phyloP scores from a whole-genome alignment of 352 stramenopile species.

The Phytophthora foliorum region DNA sequence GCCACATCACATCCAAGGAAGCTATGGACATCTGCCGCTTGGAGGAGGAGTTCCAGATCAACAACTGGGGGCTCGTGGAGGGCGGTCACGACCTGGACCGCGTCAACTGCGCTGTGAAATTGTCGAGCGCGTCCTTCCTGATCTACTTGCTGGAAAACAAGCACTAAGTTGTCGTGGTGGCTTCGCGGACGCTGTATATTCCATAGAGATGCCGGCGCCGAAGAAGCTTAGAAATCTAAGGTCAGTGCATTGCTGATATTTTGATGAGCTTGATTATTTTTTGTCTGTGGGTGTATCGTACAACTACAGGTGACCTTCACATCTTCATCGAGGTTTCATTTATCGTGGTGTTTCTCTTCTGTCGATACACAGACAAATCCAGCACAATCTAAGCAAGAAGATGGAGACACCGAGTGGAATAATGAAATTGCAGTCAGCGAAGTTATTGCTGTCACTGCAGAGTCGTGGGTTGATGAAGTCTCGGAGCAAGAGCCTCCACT shows the following conservation, averaged over 20 bases:
- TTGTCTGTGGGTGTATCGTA: neutral
- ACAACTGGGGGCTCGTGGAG: constrained; percentile 89
- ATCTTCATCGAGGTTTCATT: constrained; percentile 47
- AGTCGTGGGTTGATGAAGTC: neutral
- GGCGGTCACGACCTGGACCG: constrained; percentile 91
- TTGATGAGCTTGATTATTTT: constrained; percentile 4
- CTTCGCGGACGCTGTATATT: neutral
- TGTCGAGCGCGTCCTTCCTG: constrained; percentile 88
- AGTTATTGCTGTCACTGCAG: neutral
- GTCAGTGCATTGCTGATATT: constrained; percentile 3
- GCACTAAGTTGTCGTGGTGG: constrained; percentile 34
- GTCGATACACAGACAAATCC: constrained; percentile 43
- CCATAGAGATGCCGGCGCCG: neutral
- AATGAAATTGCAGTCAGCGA: constrained; percentile 28
- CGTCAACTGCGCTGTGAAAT: constrained; percentile 85
- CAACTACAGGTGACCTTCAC: constrained; percentile 36
- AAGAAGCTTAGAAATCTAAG: neutral
- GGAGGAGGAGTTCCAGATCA: constrained; percentile 92
- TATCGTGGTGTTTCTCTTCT: constrained; percentile 37
- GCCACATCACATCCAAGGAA: constrained; percentile 87
- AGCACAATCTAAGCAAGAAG: constrained; percentile 50
- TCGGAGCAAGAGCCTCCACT: constrained; percentile 19
- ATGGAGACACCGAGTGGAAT: constrained; percentile 45
- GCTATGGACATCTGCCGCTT: constrained; percentile 86
- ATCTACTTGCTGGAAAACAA: constrained; percentile 86